These are phyloP conservation scores for Myxozyma lipomycoides DNA, from an alignment of 805 yeast species.

Conservation along the genomic window DNA sequence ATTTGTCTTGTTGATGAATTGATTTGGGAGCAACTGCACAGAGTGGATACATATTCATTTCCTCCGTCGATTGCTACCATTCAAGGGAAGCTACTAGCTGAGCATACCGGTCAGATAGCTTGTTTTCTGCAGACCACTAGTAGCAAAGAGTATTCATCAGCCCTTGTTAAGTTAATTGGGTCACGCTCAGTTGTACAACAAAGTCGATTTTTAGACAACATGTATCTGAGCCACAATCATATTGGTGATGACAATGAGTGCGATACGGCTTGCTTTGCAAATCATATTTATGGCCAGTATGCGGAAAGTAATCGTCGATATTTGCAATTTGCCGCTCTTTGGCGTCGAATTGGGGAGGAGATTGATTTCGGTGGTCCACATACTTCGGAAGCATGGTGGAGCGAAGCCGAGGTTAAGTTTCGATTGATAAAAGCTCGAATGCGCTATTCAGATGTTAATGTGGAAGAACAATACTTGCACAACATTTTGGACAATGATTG, in stretches of 20 bases:
- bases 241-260: conserved; percentile 6
- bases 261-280: conserved; percentile 17
- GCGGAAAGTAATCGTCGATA: conserved; percentile 9
- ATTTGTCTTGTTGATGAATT: conserved; percentile 8
- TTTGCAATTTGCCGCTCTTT: conserved; percentile 21
- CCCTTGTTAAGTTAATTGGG: conserved; percentile 8
- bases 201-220: conserved; percentile 13
- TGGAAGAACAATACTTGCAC: conserved; percentile 6
- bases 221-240: conserved; percentile 11
- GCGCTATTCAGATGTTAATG: conserved; percentile 16
- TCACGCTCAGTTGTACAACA: conserved; percentile 18
- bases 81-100: background rate
- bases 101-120: background rate
- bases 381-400: conserved; percentile 23
- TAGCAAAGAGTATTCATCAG: conserved; percentile 8
- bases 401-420: conserved; percentile 18
- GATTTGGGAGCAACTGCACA: conserved; percentile 11
- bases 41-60: conserved; percentile 18
- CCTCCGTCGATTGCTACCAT: conserved; percentile 20
- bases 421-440: conserved; percentile 14
- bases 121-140: background rate
- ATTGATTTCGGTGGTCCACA: conserved; percentile 24
- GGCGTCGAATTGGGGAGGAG: conserved; percentile 22
- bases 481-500: background rate
- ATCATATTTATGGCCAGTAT: conserved; percentile 9